phyloP scores from a whole-genome alignment of 495 filamentous ascomycete genomes.

The Staphylotrichum longicolle region DNA sequence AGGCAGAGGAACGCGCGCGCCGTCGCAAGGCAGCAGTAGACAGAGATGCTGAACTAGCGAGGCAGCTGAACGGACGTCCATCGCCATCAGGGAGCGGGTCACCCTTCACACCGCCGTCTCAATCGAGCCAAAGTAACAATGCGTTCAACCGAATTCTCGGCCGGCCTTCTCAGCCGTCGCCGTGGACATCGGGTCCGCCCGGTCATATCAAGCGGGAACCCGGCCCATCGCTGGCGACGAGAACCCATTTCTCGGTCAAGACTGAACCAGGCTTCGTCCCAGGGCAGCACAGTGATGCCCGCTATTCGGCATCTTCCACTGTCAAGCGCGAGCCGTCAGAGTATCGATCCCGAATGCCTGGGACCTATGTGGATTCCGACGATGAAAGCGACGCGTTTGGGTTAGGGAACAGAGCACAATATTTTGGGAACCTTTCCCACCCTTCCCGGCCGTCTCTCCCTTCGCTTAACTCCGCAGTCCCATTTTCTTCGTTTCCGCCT shows the following conservation, averaged over 20 bases:
- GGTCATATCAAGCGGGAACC: conserved; percentile 14
- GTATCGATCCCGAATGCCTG: conserved; percentile 15
- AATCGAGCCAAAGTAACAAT: conserved; percentile 3
- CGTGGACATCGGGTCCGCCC: background rate
- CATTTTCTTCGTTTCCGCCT: background rate
- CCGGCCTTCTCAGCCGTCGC: conserved; percentile 9
- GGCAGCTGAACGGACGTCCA: conserved; percentile 11
- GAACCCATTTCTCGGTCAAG: conserved; percentile 6
- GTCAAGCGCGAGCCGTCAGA: background rate
- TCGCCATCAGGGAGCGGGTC: conserved; percentile 1
- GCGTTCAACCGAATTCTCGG: conserved; percentile 21
- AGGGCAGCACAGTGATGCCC: background rate
- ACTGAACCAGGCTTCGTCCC: background rate
- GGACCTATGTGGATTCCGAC: conserved; percentile 19
- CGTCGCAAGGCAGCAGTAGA: conserved; percentile 21
- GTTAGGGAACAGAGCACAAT: too few species aligned
- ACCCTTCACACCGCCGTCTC: background rate
- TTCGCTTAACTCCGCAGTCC: background rate
- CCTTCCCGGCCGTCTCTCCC: conserved; percentile 4
- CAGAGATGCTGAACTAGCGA: conserved; percentile 24
- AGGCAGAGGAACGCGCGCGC: conserved; percentile 20
- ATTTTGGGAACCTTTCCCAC: background rate
- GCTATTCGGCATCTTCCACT: background rate
- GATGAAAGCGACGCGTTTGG: conserved; percentile 9
- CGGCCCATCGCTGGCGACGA: conserved; percentile 2